These are phyloP conservation scores for Talaromyces funiculosus DNA, from an alignment of 2,329 filamentous ascomycete species.

Conservation along the genomic window DNA sequence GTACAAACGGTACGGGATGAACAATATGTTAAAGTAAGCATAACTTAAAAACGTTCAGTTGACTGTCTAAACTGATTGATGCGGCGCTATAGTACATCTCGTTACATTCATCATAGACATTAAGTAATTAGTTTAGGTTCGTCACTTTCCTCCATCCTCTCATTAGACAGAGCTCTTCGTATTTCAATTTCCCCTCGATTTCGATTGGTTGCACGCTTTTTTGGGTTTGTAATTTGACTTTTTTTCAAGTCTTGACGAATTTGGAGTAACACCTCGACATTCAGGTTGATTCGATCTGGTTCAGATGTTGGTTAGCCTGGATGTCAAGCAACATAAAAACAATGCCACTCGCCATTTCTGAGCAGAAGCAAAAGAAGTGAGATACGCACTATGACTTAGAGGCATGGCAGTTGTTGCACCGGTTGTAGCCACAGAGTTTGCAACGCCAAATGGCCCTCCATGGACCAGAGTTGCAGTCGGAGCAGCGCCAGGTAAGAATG, in stretches of 20 bases:
- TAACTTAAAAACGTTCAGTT: neutral
- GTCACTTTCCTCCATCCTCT: neutral
- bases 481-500: constrained; percentile 40
- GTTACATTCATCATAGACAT: neutral
- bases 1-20: too few species aligned
- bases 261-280: neutral
- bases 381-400: constrained; percentile 4
- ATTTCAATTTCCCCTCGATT: neutral
- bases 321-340: neutral
- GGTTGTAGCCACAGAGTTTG: constrained; percentile 39
- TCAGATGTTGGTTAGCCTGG: neutral
- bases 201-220: neutral
- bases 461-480: constrained; percentile 38
- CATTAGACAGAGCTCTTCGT: neutral
- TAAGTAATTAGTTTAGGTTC: neutral
- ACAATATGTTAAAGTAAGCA: neutral
- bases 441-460: constrained; percentile 40
- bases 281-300: neutral
- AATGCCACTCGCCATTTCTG: neutral
- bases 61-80: neutral
- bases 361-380: neutral
- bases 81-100: constrained; percentile 1
- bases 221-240: neutral
- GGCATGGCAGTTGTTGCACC: constrained; percentile 32
- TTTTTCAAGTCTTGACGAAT: neutral